Evolutionary conservation across 192 early-diverging fungal genomes (phyloP), one percentile per base, ranked within the genome.

Genomic region (Coemansia pectinata): DNA sequence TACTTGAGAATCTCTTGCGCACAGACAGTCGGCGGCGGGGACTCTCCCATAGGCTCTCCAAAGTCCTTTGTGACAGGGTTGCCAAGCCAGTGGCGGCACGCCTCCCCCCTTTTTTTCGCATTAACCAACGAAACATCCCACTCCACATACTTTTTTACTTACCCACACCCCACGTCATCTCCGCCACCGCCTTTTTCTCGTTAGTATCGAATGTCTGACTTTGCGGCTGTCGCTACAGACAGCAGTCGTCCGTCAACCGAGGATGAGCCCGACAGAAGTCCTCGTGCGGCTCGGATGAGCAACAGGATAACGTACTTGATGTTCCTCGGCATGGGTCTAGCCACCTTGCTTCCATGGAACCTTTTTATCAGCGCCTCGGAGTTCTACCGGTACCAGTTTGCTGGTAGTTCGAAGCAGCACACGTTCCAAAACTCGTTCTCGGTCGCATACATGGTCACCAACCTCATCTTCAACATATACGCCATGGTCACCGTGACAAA

Each of bases 381-480:
- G 64, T 94, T 89, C 72, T 94, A 91, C 79, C 78, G 76, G 17
- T 73, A 80, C 44, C 79, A 85, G 70, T 91, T 92, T 73, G 67
- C 71, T 33, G 88, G 87, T 33, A 88, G 89, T 19, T 47, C 75
- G 1, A 88, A 87, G 45, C 83, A 84, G 29, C 64, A 86, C 42
- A 89, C 86, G 25, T 94, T 92, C 76, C 90, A 91, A 64, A 92
- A 90, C 79, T 94, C 88, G 77, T 94, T 94, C 67, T 89, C 88
- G 3, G 81, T 86, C 19, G 79, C 72, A 15, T 91, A 86, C 69
- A 92, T 86, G 80, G 77, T 79, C 21, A 82, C 80, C 55, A 91
- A 89, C 77, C 66, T 93, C 52, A 38, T 85, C 10, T 84, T 72
- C 36, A 85, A 88, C 44, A 66, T 72, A 23, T 77, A 85, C 47